Evolutionary conservation across 352 stramenopile species (phyloP), one percentile per base, ranked within the genome.

Genomic region (Phytophthora pseudosyringae): DNA sequence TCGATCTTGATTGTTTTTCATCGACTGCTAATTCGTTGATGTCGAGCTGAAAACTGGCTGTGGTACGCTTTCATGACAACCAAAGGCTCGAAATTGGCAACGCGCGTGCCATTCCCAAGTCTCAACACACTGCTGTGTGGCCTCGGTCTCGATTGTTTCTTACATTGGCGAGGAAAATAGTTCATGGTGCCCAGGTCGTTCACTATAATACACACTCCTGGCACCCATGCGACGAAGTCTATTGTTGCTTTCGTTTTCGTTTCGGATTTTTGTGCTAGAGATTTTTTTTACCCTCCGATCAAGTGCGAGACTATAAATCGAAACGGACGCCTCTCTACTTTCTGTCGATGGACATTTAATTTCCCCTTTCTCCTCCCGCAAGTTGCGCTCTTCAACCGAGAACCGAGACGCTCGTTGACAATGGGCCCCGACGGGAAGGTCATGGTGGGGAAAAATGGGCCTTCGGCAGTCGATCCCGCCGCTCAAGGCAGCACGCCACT

Each of bases 361-460:
- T 47, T 44, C 35, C 28, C 21, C 59, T 59, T 64, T 59, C 35
- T 51, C 40, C 18, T 54, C 31, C 41, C 28, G 32, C 15, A 35
- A 48, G 36, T 43, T 18, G 31, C 28, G 16, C 28, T 45, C 18
- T 33, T 44, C 7, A n/a, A 26, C 32, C 41, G 21, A 49, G 33
- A 48, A 41, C 26, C 31, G 11, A 35, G 31, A 15, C 6, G 0
- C 8, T 43, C 36, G 35, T 44, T 8, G 18, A 11, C 16, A 21
- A 69, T 69, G 59, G 45, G 51, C 3, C 40, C 51, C n/a, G 59
- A 73, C 39, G 44, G 44, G n/a, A 73, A 73, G 35, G 59, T 73
- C 10, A 47, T 60, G 45, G 50, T 32, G 8, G 47, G 26, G 1
- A 63, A 69, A 40, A 11, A 16, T 55, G 64, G 62, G 5, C 55